Base-by-base conservation (phyloP, 192 early-diverging fungal genomes). In the Coemansia sp. region DNA sequence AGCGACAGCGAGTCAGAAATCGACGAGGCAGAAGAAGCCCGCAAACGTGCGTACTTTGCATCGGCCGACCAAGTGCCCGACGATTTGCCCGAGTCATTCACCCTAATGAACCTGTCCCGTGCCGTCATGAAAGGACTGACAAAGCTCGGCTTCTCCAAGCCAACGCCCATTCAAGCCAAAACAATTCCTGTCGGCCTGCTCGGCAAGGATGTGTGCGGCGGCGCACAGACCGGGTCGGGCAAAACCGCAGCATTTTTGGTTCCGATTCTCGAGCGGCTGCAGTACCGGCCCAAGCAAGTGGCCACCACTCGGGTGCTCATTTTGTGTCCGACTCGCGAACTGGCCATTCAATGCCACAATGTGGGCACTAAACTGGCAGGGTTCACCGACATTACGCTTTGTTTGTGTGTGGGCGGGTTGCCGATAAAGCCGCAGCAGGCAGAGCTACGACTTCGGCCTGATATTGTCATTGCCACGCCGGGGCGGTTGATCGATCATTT, bases 401-500 rank as follows among this genome's bases (percentile, higher is more conserved):
- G 87, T 65, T 85, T 99, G 22, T 93, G 91, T 76, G 93, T 97
- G 41, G 93, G 94, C 74, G 97, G 97, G 59, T 81, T 99, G 64
- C 87, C 87, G 38, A 82, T 90, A 16, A 93, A 92, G 65, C 63
- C 75, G 23, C 97, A 99, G 81, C 95, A 97, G 72, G 72, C 82
- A 0, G 96, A 98, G 77, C 85, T 98, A 47, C 80, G 85, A 17
- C 83, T 85, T 66, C 84, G 90, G 17, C 97, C 96, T 6, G 96
- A 99, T 70, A 81, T 97, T 1, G 88, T 99, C 47, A 94, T 99
- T 74, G 96, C 96, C 21, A 99, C 97, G 8, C 96, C 97, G 7
- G 97, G 97, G 72, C 91, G 97, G 62, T 85, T 99, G 29, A 97
- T 99, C 67, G 97, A 99, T 79, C 96, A 98, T 67, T 75, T 99